Conservation (phyloP, 371 early-diverging fungal genomes). For the Thermomucor indicae-seudaticae region DNA sequence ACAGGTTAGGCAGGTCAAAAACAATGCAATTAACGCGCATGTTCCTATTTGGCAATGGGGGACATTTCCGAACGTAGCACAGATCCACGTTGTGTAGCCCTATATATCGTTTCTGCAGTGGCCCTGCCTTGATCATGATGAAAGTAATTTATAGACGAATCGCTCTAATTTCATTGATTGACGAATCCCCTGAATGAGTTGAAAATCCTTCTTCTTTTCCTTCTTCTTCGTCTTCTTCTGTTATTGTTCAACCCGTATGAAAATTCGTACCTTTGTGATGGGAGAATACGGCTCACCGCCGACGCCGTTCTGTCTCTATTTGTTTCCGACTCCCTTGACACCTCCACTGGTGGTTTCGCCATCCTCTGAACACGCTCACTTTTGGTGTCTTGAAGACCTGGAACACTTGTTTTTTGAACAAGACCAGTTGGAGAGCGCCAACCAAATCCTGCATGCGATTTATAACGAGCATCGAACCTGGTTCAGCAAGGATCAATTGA, state of each 20-base stretch:
- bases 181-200: too few species aligned
- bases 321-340: constrained; percentile 19
- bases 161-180: too few species aligned
- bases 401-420: constrained; percentile 7
- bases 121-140: too few species aligned
- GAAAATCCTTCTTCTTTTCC: constrained; percentile 2
- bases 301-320: constrained; percentile 11
- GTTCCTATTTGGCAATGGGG: too few species aligned
- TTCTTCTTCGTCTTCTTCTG: background rate
- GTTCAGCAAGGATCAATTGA: constrained; percentile 16
- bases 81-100: too few species aligned
- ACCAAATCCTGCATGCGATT: background rate
- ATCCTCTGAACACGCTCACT: constrained; percentile 2
- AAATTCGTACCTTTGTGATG: constrained; percentile 9
- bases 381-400: constrained; percentile 15
- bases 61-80: too few species aligned
- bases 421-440: background rate
- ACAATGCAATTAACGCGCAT: too few species aligned
- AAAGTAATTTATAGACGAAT: too few species aligned
- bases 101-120: too few species aligned
- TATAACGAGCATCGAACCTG: constrained; percentile 12
- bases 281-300: constrained; percentile 17
- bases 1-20: too few species aligned
- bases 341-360: constrained; percentile 14
- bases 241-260: constrained; percentile 4